Base-by-base conservation (phyloP, 257 asterid genomes). In the Thymus mandschuricus region DNA sequence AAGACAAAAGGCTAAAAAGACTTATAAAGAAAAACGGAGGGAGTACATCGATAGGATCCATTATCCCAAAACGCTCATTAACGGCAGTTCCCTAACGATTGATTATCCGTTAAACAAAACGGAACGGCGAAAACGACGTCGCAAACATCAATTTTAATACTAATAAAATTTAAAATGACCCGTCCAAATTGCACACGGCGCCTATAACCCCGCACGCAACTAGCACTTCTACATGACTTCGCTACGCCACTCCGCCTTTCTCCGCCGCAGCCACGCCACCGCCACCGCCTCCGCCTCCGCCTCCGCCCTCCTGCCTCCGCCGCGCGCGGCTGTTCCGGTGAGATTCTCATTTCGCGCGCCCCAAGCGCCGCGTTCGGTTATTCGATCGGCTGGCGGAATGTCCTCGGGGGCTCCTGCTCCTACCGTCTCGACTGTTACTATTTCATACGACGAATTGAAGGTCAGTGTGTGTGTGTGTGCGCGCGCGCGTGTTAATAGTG, bases 391-490 rank as follows among this genome's bases (percentile, higher is more conserved):
- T 34, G 27, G 70, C 58, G 73, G 38, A 21, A 81, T 78, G 69
- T 78, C 88, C 46, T 67, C 85, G 56, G 74, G 45, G 34, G 13
- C 40, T 54, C 77, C 82, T 21, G 63, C 84, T 68, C 88, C 60
- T 15, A 69, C 86, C 6, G 81, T 87, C 71, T 81, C 79, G 34
- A 83, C 92, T 0, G 85, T 87, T 75, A 65, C 88, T 21, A 85
- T 92, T 79, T 76, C 98, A 5, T 89, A 87, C 56, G 57, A 69
- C 6, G 76, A 87, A 75, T 84, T 92, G 49, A 80, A 83, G 88
- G 89, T 85, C 55, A 31, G 77, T 50, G 58, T 4, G 73, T 56
- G 28, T 73, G 49, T 29, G 3, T 2, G 40, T 7, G 3, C 41
- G 35, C 15, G 7, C 9, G 57, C 15, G 21, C 0, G 21, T 21